Evolutionary conservation across 2,329 filamentous ascomycete species (phyloP), one percentile per base, ranked within the genome.

Genomic region (Trichoderma afroharzianum): DNA sequence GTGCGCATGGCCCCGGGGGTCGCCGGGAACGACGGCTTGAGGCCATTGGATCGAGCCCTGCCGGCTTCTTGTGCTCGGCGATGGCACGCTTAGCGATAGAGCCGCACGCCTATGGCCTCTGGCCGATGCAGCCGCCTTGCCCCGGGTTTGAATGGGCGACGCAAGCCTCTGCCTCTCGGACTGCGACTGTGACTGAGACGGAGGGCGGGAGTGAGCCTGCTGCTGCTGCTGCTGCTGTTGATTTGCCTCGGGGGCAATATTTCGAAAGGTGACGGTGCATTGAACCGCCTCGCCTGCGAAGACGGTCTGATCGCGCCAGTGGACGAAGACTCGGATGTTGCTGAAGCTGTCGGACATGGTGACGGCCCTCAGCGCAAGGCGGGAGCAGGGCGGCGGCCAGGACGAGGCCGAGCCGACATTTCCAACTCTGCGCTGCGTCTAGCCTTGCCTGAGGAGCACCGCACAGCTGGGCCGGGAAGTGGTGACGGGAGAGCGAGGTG

Each of bases 271-370:
- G 81, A 99, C 97, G 76, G 91, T 94, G 83, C 96, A 98, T 83
- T 95, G 93, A 79, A 98, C 89, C 79, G 97, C 92, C 85, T 99
- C 96, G 82, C 96, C 96, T 71, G 96, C 93, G 83, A 98, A 99
- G 77, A 99, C 93, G 73, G 93, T 95, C 81, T 95, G 91, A 80
- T 97, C 93, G 81, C 94, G 92, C 93, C 95, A 99, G 84, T 92
- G 91, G 81, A 99, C 93, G 81, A 95, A 97, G 82, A 98, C 95
- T 81, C 95, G 93, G 80, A 99, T 94, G 85, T 97, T 95, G 83
- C 84, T 85, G 73, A 80, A 77, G 75, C 78, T 79, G 77, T 87
- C 84, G 76, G 84, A 81, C 86, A 88, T 88, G 79, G 76, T 83
- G 79, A 72, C 82, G 79, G 74, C 36, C 72, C 77, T 81, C 78